Base-by-base conservation (phyloP, 371 early-diverging fungal species). In the Mucor racemosus region DNA sequence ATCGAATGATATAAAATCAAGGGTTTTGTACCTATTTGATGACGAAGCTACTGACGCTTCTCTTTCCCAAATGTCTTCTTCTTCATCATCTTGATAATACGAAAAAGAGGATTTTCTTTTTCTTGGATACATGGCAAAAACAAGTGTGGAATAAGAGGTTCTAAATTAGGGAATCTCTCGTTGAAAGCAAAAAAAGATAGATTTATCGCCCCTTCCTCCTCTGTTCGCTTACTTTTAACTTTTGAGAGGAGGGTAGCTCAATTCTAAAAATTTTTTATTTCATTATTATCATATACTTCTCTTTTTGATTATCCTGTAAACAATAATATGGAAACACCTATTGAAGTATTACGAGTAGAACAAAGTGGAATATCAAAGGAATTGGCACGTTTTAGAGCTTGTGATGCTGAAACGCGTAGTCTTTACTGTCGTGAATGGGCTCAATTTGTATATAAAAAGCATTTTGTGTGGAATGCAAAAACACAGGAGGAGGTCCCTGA, bases 351-450 rank as follows among this genome's bases (percentile, higher is more conserved):
- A 33, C 61, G 77, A 62, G 74, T 84, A 31, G 78, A 84, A 42
- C 84, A 84, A 56, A 72, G 53, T 60, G 72, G 77, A 11, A 79
- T 92, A 54, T 83, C 90, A 26, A 94, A 94, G 67, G 93, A 94
- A 72, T 68, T 93, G 53, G 74, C 81, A 11, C 82, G 90, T 56
- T 92, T 91, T 60, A 79, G 94, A 34, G 86, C 93, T 4, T 94
- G 94, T 65, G 92, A 92, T 65, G 76, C 77, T 68, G 88, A 86
- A 61, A 86, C 82, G 40, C 87, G 89, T 57, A 90, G 91, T 73
- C 85, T 90, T 55, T 93, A 90, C 64, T 94, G 94, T 66, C 91
- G 94, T 50, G 94, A 94, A 74, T 94, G 94, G 94, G 90, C 91
- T 31, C 89, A 87, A 62, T 90, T 82, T 76, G 88, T 92, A 14